These are phyloP conservation scores for Paramecium primaurelia DNA, from an alignment of 73 alveolate species.

Conservation along the genomic window DNA sequence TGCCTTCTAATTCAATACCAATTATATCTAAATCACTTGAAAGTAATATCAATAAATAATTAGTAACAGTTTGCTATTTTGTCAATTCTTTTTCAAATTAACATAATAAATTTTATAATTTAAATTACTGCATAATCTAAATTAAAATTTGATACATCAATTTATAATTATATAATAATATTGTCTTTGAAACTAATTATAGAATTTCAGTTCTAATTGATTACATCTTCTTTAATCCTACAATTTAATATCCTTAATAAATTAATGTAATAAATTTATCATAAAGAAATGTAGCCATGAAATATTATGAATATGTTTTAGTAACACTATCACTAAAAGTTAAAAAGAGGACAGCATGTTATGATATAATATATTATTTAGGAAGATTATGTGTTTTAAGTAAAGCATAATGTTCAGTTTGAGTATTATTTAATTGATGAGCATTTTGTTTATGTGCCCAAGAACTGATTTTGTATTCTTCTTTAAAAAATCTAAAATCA, in stretches of 20 bases:
- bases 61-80: background rate
- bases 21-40: conserved; percentile 8
- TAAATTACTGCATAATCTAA: background rate
- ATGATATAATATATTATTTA: background rate
- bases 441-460: background rate
- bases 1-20: background rate
- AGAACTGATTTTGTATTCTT: background rate
- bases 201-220: background rate
- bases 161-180: background rate
- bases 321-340: background rate
- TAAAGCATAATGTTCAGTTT: background rate
- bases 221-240: background rate
- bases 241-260: background rate
- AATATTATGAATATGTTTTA: background rate
- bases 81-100: background rate
- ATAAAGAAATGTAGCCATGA: background rate
- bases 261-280: background rate
- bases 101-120: background rate
- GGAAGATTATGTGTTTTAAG: background rate
- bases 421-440: background rate
- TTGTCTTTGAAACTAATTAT: background rate
- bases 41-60: background rate
- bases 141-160: background rate
- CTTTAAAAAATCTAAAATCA: background rate
- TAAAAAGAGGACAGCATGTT: background rate